These are phyloP conservation scores for Eremomyces bilateralis DNA, from an alignment of 495 filamentous ascomycete species.

Conservation along the genomic window DNA sequence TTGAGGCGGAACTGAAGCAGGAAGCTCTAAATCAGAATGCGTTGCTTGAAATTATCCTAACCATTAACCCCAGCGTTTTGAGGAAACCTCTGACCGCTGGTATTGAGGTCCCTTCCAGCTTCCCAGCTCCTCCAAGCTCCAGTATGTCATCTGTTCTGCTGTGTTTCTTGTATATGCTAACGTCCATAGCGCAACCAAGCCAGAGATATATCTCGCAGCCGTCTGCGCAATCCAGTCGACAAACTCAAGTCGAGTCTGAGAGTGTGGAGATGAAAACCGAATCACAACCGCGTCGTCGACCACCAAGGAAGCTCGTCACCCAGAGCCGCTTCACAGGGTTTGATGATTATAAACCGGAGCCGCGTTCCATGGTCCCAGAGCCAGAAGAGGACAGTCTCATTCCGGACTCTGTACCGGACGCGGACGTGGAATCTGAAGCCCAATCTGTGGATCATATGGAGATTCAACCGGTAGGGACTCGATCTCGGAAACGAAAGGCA, in stretches of 20 bases:
- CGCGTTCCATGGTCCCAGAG: constrained; percentile 8
- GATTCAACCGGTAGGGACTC: constrained; percentile 5
- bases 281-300: too few relatives aligned
- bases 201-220: too few relatives aligned
- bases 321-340: constrained; percentile 59
- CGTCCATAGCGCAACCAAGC: not conserved
- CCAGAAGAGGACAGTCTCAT: not conserved
- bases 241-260: too few relatives aligned
- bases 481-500: constrained; percentile 22
- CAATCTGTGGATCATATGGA: not conserved
- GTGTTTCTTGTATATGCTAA: not conserved
- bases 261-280: too few relatives aligned
- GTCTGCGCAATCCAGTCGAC: too few relatives aligned
- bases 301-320: too few relatives aligned
- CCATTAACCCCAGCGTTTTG: constrained; percentile 46
- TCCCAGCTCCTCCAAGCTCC: not conserved
- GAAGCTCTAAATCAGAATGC: constrained; percentile 76
- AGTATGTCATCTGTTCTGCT: not conserved
- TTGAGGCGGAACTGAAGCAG: constrained; percentile 45
- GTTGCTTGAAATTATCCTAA: constrained; percentile 77
- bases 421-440: too few relatives aligned
- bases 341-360: constrained; percentile 29
- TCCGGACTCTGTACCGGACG: constrained; percentile 1
- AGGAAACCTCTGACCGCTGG: constrained; percentile 30
- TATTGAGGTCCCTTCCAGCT: not conserved